A percentile compares a stretch with the other conserved stretches of the same genome.
Evolutionary conservation across 768 basidiomycete species (phyloP).

Genomic region (Epithele typhae): DNA sequence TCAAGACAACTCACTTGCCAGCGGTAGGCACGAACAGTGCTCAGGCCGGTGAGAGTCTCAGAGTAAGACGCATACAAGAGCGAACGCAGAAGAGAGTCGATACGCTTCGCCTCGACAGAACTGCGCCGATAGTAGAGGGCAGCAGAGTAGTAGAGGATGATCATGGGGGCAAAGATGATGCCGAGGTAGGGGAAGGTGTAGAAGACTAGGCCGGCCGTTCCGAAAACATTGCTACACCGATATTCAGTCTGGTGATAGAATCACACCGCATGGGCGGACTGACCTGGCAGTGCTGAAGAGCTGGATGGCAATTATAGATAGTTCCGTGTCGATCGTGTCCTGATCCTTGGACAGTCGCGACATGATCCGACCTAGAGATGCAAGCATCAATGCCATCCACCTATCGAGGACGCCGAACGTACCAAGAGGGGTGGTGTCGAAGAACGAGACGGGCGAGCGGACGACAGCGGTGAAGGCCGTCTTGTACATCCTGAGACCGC

Average conservation of each 20-base stretch:
- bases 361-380: slow-evolving; percentile 44
- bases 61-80: slow-evolving; percentile 53
- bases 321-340: slow-evolving; percentile 49
- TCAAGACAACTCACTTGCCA: slow-evolving; percentile 36
- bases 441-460: slow-evolving; percentile 60
- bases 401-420: slow-evolving; percentile 4
- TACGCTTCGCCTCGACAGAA: slow-evolving; percentile 61
- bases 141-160: slow-evolving; percentile 47
- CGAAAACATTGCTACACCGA: slow-evolving; percentile 44
- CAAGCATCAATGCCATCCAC: neutral
- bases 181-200: slow-evolving; percentile 58
- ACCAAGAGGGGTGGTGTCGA: slow-evolving; percentile 72
- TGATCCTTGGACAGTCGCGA: slow-evolving; percentile 61
- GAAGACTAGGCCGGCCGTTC: slow-evolving; percentile 56
- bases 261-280: neutral
- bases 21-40: slow-evolving; percentile 59
- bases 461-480: slow-evolving; percentile 53
- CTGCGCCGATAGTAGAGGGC: slow-evolving; percentile 55
- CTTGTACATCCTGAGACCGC: slow-evolving; percentile 45
- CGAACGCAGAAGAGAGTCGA: slow-evolving; percentile 61
- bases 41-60: slow-evolving; percentile 58
- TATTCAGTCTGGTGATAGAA: neutral
- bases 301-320: slow-evolving; percentile 37
- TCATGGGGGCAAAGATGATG: slow-evolving; percentile 54
- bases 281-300: slow-evolving; percentile 22